Percentiles rank a stretch among this genome's conserved stretches.
Conservation (phyloP, 768 basidiomycete genomes). For the Dentipellis fragilis region DNA sequence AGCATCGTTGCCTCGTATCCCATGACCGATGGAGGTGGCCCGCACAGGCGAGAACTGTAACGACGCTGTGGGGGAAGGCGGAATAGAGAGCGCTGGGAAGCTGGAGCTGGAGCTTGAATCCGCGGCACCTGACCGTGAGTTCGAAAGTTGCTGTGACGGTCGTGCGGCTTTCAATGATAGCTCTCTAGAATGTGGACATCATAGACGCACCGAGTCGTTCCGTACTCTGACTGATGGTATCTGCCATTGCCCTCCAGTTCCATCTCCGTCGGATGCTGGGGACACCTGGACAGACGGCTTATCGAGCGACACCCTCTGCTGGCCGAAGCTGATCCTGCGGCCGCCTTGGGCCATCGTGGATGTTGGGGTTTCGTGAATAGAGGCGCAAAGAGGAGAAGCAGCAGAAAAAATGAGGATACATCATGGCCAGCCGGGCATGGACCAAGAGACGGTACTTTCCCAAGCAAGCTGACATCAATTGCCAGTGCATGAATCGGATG, state of each 20-base stretch:
- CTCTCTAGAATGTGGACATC: not conserved
- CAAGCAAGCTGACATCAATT: too few species aligned
- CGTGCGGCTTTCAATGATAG: not conserved
- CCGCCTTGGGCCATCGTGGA: too few species aligned
- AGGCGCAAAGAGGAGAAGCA: too few species aligned
- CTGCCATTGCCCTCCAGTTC: not conserved
- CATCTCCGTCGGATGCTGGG: not conserved
- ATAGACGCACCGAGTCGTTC: not conserved
- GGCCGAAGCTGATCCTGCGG: not conserved
- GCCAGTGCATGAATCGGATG: too few species aligned
- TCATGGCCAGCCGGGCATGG: too few species aligned
- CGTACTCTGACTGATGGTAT: not conserved
- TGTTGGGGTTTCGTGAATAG: too few species aligned
- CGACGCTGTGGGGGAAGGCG: too few species aligned
- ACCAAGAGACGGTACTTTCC: too few species aligned
- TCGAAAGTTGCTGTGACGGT: not conserved
- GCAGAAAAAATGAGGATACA: too few species aligned
- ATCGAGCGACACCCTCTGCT: not conserved
- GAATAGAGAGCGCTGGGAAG: not conserved
- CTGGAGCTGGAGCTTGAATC: not conserved
- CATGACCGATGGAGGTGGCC: not conserved
- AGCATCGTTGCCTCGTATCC: constrained; percentile 2
- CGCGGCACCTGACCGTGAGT: not conserved
- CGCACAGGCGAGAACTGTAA: too few species aligned
- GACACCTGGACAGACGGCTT: not conserved